Evolutionary conservation across 306 rosid genomes (phyloP).

Genomic region (Argentina anserina): DNA sequence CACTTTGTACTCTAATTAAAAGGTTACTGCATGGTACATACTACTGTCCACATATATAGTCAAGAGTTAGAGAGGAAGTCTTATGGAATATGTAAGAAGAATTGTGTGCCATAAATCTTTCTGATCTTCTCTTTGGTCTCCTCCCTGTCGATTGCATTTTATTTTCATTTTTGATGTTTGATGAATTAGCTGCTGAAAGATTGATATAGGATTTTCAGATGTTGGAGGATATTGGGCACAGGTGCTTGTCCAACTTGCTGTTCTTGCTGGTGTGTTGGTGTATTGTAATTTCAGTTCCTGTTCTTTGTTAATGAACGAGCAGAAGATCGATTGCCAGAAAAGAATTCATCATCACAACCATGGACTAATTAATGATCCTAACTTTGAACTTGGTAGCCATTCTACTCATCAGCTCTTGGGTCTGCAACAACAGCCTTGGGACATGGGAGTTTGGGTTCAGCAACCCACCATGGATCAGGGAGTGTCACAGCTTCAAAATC

Average conservation of each 20-base stretch:
- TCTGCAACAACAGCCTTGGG: constrained; percentile 41
- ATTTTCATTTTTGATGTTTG: neutral
- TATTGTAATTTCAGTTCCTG: neutral
- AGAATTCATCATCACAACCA: constrained; percentile 34
- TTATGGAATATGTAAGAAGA: constrained; percentile 39
- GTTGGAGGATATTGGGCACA: constrained; percentile 19
- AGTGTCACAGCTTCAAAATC: constrained; percentile 32
- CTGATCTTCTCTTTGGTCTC: constrained; percentile 13
- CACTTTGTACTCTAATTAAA: constrained; percentile 23
- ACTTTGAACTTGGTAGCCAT: constrained; percentile 28
- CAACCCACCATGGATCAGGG: constrained; percentile 34
- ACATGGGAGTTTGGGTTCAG: constrained; percentile 42
- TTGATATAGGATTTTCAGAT: constrained; percentile 12
- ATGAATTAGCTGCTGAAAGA: neutral
- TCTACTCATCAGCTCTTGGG: constrained; percentile 42
- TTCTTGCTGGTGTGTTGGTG: neutral
- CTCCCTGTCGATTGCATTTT: neutral
- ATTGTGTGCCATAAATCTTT: constrained; percentile 31
- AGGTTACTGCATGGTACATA: constrained; percentile 21
- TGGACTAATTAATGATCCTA: constrained; percentile 34
- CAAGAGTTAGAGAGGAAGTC: constrained; percentile 52
- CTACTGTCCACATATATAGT: constrained; percentile 35
- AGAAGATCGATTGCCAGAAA: constrained; percentile 43
- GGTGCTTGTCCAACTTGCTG: neutral
- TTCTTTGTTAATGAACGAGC: constrained; percentile 47